Percentiles rank a stretch among this genome's conserved stretches.
phyloP scores from a whole-genome alignment of 495 filamentous ascomycete genomes.

The Trichoderma orchidacearum region DNA sequence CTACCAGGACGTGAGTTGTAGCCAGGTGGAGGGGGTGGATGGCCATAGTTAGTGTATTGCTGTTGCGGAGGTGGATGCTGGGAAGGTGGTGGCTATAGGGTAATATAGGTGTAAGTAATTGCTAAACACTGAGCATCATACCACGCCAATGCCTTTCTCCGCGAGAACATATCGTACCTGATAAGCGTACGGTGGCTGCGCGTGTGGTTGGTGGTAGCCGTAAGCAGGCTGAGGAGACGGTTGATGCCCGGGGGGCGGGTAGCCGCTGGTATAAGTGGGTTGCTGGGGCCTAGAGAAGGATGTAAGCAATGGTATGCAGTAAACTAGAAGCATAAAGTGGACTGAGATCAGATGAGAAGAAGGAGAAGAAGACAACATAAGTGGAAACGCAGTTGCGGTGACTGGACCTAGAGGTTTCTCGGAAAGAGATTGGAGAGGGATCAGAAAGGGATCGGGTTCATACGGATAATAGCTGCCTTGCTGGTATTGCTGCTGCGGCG shows the following conservation, averaged over 20 bases:
- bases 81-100: not conserved
- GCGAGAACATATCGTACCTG: conserved; percentile 7
- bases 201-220: conserved; percentile 32
- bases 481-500: conserved; percentile 12
- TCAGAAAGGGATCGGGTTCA: not conserved
- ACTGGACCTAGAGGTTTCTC: not conserved
- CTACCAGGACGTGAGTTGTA: conserved; percentile 23
- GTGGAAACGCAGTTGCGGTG: not conserved
- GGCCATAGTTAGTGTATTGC: conserved; percentile 14
- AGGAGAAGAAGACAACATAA: not conserved
- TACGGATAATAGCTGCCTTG: conserved; percentile 18
- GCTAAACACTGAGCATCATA: not conserved
- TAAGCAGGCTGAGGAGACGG: conserved; percentile 23
- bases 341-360: not conserved
- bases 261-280: conserved; percentile 22
- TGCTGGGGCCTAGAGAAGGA: conserved; percentile 5
- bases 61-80: conserved; percentile 8
- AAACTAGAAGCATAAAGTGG: conserved; percentile 3
- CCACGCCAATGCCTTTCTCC: not conserved
- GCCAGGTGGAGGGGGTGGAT: conserved; percentile 30
- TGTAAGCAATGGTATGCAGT: conserved; percentile 8
- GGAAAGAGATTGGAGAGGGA: too few species aligned
- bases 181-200: conserved; percentile 16
- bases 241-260: conserved; percentile 17
- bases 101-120: not conserved